Base-by-base conservation (phyloP, 495 filamentous ascomycete species). In the Aspergillus leporis region DNA sequence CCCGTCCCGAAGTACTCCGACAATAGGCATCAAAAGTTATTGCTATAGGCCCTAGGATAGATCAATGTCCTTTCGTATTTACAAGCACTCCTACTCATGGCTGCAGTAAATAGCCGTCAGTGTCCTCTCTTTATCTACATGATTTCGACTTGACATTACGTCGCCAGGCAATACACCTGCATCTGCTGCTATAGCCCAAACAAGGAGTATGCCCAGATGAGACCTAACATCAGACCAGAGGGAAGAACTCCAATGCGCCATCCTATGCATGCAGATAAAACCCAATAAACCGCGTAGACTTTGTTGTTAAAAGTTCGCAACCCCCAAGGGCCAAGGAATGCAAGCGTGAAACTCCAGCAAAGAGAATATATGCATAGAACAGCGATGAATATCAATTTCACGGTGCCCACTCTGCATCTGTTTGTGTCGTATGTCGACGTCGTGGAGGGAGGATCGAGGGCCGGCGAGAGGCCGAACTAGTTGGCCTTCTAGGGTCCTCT, bases 381-480 rank as follows among this genome's bases (percentile, higher is more conserved):
- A n/a, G 43, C 21, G 19, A 23, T 8, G 23, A 22, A 19, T 23
- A 1, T 12, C 19, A 22, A 23, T 4, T 7, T 63, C 56, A 74
- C 43, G 66, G 60, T 19, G 59, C 58, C 72, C 74, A 76, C 45
- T 80, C 77, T 31, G 71, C 59, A 46, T 80, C 77, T 19, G 66
- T 63, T 45, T 70, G 66, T 14, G 72, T 74, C 16, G 72, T 72
- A 9, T 74, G 72, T 30, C 74, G 72, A 30, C 75, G 73, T 47
- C 76, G 69, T 30, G 75, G n/a, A n/a, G n/a, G 73, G 48, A 77
- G 68, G 22, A 78, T 65, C 0, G 75, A 76, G 36, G 64, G 67
- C 19, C 76, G 71, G 22, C 71, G 72, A 46, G 62, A 67, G 21
- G 74, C 55, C 8, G 75, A 76, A 61, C 49, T 28, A 28, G 25